A percentile compares a stretch with the other conserved stretches of the same genome.
Conservation (phyloP, 805 yeast genomes). For the Ogataea glucozyma region DNA sequence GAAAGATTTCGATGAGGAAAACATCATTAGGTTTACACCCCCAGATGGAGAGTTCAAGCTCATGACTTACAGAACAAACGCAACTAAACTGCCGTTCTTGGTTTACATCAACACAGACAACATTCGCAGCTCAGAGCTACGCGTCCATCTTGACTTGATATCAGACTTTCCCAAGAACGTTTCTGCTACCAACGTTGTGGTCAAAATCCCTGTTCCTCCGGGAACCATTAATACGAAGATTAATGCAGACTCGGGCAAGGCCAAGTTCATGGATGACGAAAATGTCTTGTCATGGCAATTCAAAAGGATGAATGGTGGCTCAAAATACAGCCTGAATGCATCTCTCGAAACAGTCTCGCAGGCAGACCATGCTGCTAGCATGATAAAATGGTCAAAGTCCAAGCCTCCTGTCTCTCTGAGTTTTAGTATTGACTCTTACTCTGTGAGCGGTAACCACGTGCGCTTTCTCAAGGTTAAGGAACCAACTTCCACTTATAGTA, state of each 20-base stretch:
- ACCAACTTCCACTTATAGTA: conserved; percentile 52
- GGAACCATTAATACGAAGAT: conserved; percentile 51
- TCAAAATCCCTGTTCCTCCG: conserved; percentile 71
- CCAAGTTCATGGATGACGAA: conserved; percentile 67
- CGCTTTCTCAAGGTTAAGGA: conserved; percentile 68
- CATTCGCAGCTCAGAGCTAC: conserved; percentile 46
- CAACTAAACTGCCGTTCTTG: conserved; percentile 69
- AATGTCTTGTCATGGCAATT: conserved; percentile 69
- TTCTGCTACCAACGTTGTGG: conserved; percentile 60
- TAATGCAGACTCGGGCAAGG: conserved; percentile 58
- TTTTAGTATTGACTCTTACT: conserved; percentile 71
- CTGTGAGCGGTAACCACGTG: conserved; percentile 75
- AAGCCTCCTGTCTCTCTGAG: conserved; percentile 74
- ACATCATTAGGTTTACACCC: conserved; percentile 72
- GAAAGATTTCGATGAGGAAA: conserved; percentile 62
- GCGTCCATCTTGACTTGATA: conserved; percentile 59
- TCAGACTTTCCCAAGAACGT: conserved; percentile 61
- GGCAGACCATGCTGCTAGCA: conserved; percentile 23
- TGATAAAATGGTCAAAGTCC: conserved; percentile 60
- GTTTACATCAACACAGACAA: conserved; percentile 55
- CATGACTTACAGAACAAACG: conserved; percentile 67
- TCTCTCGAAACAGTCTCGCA: conserved; percentile 47
- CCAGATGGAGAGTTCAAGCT: conserved; percentile 88
- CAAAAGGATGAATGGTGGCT: conserved; percentile 64
- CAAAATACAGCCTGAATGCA: conserved; percentile 52